Evolutionary conservation across 805 yeast species (phyloP).

Genomic region (Brettanomyces naardenensis): DNA sequence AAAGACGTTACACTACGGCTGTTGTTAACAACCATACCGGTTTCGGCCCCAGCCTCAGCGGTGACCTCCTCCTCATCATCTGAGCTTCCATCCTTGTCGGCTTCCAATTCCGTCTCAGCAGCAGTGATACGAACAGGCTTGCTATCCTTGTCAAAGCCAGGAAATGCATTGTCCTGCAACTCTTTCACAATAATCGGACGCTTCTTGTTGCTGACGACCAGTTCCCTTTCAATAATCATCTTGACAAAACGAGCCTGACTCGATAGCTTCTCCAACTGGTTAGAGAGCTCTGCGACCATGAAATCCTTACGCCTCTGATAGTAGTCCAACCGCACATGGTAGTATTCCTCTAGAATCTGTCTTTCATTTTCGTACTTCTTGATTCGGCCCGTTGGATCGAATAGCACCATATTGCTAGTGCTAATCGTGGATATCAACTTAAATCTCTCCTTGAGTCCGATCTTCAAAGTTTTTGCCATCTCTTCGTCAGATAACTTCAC

Average conservation of each 20-base stretch:
- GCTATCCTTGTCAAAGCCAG: conserved; percentile 66
- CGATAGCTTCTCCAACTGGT: conserved; percentile 65
- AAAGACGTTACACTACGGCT: conserved; percentile 48
- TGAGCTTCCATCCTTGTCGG: conserved; percentile 6
- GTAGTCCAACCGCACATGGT: conserved; percentile 76
- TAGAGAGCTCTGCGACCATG: conserved; percentile 58
- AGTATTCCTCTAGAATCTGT: conserved; percentile 79
- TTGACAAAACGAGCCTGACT: conserved; percentile 89
- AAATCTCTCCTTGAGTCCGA: conserved; percentile 81
- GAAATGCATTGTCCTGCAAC: conserved; percentile 59
- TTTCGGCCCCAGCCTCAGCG: conserved; percentile 4
- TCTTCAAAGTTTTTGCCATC: conserved; percentile 67
- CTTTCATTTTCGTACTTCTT: conserved; percentile 69
- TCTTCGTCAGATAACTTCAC: conserved; percentile 70
- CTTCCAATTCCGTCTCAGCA: conserved; percentile 30
- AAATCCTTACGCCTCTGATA: conserved; percentile 88
- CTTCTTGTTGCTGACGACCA: conserved; percentile 69
- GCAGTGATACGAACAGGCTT: conserved; percentile 45
- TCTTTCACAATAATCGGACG: conserved; percentile 55
- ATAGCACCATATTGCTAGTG: conserved; percentile 89
- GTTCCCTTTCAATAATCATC: conserved; percentile 70
- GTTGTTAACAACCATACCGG: conserved; percentile 27
- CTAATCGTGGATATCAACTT: conserved; percentile 62
- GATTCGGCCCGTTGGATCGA: conserved; percentile 83
- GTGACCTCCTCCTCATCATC: conserved; percentile 41